These are phyloP conservation scores for Fusarium compactum DNA, from an alignment of 2,329 filamentous ascomycete genomes.

Conservation along the genomic window DNA sequence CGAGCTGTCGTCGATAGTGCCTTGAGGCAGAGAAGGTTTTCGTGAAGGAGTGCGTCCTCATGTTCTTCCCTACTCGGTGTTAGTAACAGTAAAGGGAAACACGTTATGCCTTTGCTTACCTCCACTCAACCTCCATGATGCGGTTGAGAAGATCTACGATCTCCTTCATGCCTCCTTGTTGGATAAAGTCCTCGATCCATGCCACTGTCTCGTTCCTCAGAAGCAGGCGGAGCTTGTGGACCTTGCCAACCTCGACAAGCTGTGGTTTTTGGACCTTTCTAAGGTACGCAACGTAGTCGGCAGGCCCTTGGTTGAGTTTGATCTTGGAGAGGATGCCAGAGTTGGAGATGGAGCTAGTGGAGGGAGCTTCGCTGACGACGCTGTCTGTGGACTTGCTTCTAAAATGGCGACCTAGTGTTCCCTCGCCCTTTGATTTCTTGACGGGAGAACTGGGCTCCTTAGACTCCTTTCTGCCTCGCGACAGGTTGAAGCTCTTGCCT, in stretches of 20 bases:
- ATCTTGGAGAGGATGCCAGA: constrained; percentile 74
- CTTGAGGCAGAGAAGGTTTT: constrained; percentile 92
- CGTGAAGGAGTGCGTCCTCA: constrained; percentile 91
- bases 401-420: constrained; percentile 71
- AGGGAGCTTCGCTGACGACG: constrained; percentile 70
- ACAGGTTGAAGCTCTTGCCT: constrained; percentile 78
- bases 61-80: constrained; percentile 80
- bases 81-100: constrained; percentile 6
- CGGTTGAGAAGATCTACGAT: constrained; percentile 87
- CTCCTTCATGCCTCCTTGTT: constrained; percentile 90
- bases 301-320: constrained; percentile 79
- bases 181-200: constrained; percentile 94
- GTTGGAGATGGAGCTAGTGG: constrained; percentile 66
- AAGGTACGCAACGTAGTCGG: constrained; percentile 89
- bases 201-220: constrained; percentile 94
- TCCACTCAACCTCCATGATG: constrained; percentile 97
- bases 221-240: constrained; percentile 91
- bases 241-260: constrained; percentile 88
- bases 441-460: constrained; percentile 73
- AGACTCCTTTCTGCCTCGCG: constrained; percentile 72
- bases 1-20: constrained; percentile 91
- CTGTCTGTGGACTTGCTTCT: constrained; percentile 80
- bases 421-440: constrained; percentile 80
- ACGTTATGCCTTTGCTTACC: constrained; percentile 66
- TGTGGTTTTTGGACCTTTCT: constrained; percentile 84